A percentile compares a stretch with the other conserved stretches of the same genome.
Evolutionary conservation across 176 grass and related monocot species (phyloP).

Genomic region (Cenchrus americanus): DNA sequence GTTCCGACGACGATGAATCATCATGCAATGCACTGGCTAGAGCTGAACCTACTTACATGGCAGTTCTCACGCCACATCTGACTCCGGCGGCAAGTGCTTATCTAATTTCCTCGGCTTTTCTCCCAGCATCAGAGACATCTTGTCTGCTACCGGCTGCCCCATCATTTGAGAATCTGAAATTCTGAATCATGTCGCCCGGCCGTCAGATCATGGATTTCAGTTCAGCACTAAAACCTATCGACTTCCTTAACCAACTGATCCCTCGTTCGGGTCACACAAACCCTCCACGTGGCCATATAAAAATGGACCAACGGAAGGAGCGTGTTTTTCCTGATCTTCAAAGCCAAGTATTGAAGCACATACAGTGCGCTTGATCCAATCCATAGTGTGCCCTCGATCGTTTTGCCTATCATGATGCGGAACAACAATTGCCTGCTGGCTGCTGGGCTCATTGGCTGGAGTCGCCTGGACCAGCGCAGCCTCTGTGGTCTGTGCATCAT

Average conservation of each 20-base stretch:
- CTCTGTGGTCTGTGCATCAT: background rate
- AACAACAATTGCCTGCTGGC: background rate
- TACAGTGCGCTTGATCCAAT: background rate
- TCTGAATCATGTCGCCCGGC: background rate
- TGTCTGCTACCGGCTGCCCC: no score
- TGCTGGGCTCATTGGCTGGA: no score
- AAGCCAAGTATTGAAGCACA: background rate
- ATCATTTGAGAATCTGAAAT: background rate
- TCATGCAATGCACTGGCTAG: background rate
- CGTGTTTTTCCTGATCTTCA: background rate
- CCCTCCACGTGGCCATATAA: background rate
- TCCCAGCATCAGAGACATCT: no score
- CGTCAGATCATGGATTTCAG: no score
- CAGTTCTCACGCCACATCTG: no score
- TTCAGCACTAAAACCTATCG: background rate
- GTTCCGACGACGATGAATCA: background rate
- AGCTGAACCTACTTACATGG: no score
- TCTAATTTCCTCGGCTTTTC: no score
- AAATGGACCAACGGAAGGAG: no score
- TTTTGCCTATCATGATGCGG: background rate
- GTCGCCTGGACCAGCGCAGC: background rate
- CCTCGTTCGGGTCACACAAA: background rate
- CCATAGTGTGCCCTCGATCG: background rate
- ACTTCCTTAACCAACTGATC: background rate
- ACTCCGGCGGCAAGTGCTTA: no score